These are phyloP conservation scores for Miscanthus lutarioriparius DNA, from an alignment of 176 grass and related monocot species.

Conservation along the genomic window DNA sequence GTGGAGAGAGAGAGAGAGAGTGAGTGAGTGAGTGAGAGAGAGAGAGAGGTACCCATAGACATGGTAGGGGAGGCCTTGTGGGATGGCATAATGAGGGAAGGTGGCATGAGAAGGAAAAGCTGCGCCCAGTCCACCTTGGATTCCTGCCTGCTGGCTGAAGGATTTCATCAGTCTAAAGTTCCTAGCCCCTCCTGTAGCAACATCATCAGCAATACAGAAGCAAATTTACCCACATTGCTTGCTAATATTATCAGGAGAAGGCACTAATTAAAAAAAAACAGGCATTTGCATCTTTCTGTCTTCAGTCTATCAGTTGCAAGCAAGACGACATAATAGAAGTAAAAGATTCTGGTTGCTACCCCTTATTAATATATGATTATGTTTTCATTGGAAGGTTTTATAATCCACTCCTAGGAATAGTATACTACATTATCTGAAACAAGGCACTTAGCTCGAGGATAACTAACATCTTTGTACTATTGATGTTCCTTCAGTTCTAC, in stretches of 20 bases:
- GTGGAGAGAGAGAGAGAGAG: not conserved
- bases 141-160: constrained; percentile 69
- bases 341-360: constrained; percentile 49
- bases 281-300: constrained; percentile 15
- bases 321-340: constrained; percentile 56
- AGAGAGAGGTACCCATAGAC: constrained; percentile 64
- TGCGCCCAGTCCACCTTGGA: constrained; percentile 72
- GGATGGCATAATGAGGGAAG: constrained; percentile 94
- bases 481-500: constrained; percentile 22
- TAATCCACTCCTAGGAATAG: not conserved
- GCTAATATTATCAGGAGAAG: constrained; percentile 35
- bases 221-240: constrained; percentile 24
- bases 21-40: not conserved
- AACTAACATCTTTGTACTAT: constrained; percentile 44
- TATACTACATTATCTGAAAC: constrained; percentile 30
- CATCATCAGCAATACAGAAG: constrained; percentile 1
- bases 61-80: constrained; percentile 91
- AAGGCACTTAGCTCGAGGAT: constrained; percentile 41
- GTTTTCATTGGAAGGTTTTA: constrained; percentile 29
- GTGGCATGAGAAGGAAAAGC: constrained; percentile 82
- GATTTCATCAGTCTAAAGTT: constrained; percentile 85
- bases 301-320: constrained; percentile 30
- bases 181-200: constrained; percentile 70
- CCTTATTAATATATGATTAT: constrained; percentile 34
- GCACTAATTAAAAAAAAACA: constrained; percentile 12